Base-by-base conservation (phyloP, 352 stramenopile species). In the Phytophthora pini region DNA sequence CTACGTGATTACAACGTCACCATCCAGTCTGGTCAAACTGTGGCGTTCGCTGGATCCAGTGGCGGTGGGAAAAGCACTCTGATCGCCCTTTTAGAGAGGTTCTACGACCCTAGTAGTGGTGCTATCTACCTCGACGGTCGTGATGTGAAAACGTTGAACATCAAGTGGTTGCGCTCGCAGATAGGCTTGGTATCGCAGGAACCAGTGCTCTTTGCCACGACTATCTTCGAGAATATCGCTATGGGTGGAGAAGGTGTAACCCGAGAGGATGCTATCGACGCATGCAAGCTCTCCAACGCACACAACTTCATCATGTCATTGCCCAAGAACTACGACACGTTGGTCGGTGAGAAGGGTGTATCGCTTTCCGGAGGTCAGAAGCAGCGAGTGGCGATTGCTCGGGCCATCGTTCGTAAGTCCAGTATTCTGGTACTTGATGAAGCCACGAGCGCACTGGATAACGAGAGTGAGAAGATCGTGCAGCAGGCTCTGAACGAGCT, bases 301-400 rank as follows among this genome's bases (percentile, higher is more conserved):
- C 71, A 95, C 58, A 65, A 84, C 24, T 98, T 99, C 57, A 95
- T 99, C 63, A 81, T 92, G 56, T 76, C 69, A n/a, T 68, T 99
- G 27, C 83, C 87, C 4, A 64, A 97, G 32, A 77, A 91, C 34
- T 98, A 90, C 74, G 83, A 99, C 15, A 98, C 95, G 10, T 43
- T 82, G 39, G 74, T 89, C 1, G 79, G 79, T 15, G 78, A 87
- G 60, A 75, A 79, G 32, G 79, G 79, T 13, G 57, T 87, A 13
- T 79, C 84, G 17, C 55, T 88, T 8, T 79, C 70, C n/a, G 79
- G 79, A 11, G 79, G 79, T 1, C 70, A 84, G 60, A 88, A 85
- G 51, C 77, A 88, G 48, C 79, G 79, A 9, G 68, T 84, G 3
- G 59, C 59, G 3, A 67, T 67, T n/a, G 59, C 59, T 0, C 43